A percentile compares a stretch with the other conserved stretches of the same genome.
Conservation (phyloP, 345 rosid genomes). For the Diplotaxis tenuifolia region DNA sequence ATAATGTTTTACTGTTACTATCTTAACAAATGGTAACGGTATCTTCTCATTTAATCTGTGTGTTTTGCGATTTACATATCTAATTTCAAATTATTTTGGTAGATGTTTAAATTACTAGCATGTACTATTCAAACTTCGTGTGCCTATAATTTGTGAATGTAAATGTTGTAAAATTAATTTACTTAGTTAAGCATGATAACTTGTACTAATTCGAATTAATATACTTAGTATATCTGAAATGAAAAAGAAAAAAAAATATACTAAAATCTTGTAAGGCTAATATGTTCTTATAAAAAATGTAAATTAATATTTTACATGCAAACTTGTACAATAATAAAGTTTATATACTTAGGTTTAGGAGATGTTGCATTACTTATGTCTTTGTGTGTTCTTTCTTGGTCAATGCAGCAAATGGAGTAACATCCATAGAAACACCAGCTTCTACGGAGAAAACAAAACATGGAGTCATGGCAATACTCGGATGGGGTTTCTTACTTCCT, state of each 20-base stretch:
- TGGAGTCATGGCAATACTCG: constrained; percentile 64
- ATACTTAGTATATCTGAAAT: too few relatives aligned
- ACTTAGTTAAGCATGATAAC: too few relatives aligned
- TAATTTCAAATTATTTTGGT: too few relatives aligned
- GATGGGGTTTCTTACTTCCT: constrained; percentile 83
- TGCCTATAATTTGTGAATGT: neutral
- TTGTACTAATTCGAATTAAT: too few relatives aligned
- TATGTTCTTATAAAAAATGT: too few relatives aligned
- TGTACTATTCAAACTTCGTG: neutral
- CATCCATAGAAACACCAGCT: constrained; percentile 30
- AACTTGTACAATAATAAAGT: neutral
- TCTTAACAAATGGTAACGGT: too few relatives aligned
- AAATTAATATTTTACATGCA: neutral
- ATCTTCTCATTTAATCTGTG: neutral
- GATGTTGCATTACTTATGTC: neutral
- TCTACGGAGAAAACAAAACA: constrained; percentile 63
- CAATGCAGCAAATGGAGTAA: constrained; percentile 39
- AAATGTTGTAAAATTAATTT: too few relatives aligned
- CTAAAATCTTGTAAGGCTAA: too few relatives aligned
- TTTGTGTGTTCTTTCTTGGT: constrained; percentile 29
- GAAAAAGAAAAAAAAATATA: too few relatives aligned
- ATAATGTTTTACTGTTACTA: too few relatives aligned
- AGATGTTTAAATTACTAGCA: too few relatives aligned
- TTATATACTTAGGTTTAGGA: neutral
- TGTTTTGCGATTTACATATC: neutral